phyloP scores from a whole-genome alignment of 257 asterid species.

The Solanum boliviense region DNA sequence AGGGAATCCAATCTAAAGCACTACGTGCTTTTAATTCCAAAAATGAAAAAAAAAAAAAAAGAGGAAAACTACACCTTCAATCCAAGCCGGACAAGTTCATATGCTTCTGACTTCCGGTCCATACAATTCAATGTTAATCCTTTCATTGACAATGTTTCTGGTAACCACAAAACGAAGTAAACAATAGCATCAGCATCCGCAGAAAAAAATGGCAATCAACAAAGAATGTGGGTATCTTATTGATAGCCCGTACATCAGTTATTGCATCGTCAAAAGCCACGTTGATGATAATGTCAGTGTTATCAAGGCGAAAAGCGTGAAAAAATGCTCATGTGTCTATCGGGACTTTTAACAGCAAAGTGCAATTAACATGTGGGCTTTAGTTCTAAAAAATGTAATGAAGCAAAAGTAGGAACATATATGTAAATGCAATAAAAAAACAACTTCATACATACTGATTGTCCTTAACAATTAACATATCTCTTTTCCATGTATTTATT shows the following conservation, averaged over 20 bases:
- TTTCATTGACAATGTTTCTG: conserved; percentile 97
- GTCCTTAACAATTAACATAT: not conserved
- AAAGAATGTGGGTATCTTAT: not conserved
- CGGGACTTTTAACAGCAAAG: not conserved
- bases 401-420: not conserved
- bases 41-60: not conserved
- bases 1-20: not conserved
- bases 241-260: not conserved
- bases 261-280: not conserved
- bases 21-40: not conserved
- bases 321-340: not conserved
- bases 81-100: conserved; percentile 96
- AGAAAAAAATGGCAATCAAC: not conserved
- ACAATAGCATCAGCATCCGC: not conserved
- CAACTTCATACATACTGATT: not conserved
- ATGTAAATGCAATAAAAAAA: not conserved
- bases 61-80: conserved; percentile 51
- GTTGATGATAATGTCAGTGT: not conserved
- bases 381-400: not conserved
- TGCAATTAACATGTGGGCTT: not conserved
- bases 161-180: not conserved
- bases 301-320: not conserved
- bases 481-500: not conserved
- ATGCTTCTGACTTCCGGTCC: conserved; percentile 97
- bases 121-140: conserved; percentile 94